Conservation (phyloP, 768 basidiomycete species). For the Lepiota brunneoincarnata region DNA sequence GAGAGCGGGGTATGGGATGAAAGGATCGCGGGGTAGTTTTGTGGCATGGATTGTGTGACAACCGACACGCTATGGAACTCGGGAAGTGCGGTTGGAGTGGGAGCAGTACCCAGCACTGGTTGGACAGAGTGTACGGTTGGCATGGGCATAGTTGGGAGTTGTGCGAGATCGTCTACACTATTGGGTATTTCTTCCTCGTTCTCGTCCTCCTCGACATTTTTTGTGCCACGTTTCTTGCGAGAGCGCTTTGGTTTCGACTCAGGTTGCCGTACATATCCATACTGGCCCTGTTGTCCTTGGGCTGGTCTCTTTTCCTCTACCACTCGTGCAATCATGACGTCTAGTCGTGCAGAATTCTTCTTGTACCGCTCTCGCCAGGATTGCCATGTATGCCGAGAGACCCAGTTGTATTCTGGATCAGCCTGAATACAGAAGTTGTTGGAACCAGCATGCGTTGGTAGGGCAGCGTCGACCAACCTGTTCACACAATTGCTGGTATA, state of each 20-base stretch:
- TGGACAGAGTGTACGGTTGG: slow-evolving; percentile 12
- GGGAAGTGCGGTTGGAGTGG: neutral
- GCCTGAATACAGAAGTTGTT: slow-evolving; percentile 32
- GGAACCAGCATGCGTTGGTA: neutral
- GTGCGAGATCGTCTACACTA: slow-evolving; percentile 18
- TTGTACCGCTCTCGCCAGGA: slow-evolving; percentile 90
- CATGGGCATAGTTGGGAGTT: slow-evolving; percentile 14
- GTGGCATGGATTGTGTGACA: neutral
- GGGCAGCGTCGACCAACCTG: slow-evolving; percentile 38
- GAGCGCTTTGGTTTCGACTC: slow-evolving; percentile 66
- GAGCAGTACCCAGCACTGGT: slow-evolving; percentile 2
- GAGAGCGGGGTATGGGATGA: slow-evolving; percentile 14
- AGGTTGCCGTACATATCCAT: slow-evolving; percentile 74
- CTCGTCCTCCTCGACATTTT: slow-evolving; percentile 17
- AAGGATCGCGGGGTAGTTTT: slow-evolving; percentile 13
- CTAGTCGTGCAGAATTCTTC: slow-evolving; percentile 71
- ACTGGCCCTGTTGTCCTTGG: slow-evolving; percentile 77
- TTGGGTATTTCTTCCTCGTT: slow-evolving; percentile 21
- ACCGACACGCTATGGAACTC: slow-evolving; percentile 7
- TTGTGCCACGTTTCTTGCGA: slow-evolving; percentile 45
- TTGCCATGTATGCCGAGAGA: slow-evolving; percentile 82
- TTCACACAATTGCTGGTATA: slow-evolving; percentile 81
- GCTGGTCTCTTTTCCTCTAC: slow-evolving; percentile 69
- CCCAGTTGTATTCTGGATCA: slow-evolving; percentile 79
- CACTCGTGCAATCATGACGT: slow-evolving; percentile 58